phyloP scores from a whole-genome alignment of 2,329 filamentous ascomycete species.

The Capronia epimyces region DNA sequence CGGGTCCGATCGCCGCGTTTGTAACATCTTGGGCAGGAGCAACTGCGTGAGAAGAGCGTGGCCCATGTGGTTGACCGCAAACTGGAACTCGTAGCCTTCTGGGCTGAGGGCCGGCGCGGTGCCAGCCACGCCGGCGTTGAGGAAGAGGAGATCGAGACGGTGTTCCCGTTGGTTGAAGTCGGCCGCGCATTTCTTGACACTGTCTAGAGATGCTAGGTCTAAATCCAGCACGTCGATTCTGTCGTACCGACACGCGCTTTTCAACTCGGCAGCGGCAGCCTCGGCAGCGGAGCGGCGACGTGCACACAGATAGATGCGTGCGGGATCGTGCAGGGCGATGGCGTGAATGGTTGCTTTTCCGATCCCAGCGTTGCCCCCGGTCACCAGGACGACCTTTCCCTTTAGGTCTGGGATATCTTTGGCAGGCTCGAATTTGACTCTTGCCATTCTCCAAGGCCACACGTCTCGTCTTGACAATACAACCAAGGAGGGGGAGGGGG shows the following conservation, averaged over 20 bases:
- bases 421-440: not conserved
- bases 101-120: slow-evolving; percentile 35
- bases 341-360: not conserved
- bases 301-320: not conserved
- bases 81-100: slow-evolving; percentile 49
- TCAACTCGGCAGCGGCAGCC: not conserved
- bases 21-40: slow-evolving; percentile 34
- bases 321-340: not conserved
- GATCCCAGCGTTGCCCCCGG: not conserved
- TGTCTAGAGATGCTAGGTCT: not conserved
- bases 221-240: not conserved
- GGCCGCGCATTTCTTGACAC: not conserved
- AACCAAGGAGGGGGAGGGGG: too few species aligned
- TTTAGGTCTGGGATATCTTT: not conserved
- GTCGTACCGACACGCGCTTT: not conserved
- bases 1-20: slow-evolving; percentile 27
- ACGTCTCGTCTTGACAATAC: too few species aligned
- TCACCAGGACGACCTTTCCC: not conserved
- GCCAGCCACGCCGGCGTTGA: slow-evolving; percentile 43
- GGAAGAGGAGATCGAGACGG: slow-evolving; percentile 5
- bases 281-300: not conserved
- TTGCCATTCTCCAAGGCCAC: too few species aligned
- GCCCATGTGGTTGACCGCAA: slow-evolving; percentile 48
- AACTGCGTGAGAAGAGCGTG: slow-evolving; percentile 43
- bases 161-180: not conserved